A percentile compares a stretch with the other conserved stretches of the same genome.
Evolutionary conservation across 139 green algal species (phyloP).

Genomic region (Volvox reticuliferus): DNA sequence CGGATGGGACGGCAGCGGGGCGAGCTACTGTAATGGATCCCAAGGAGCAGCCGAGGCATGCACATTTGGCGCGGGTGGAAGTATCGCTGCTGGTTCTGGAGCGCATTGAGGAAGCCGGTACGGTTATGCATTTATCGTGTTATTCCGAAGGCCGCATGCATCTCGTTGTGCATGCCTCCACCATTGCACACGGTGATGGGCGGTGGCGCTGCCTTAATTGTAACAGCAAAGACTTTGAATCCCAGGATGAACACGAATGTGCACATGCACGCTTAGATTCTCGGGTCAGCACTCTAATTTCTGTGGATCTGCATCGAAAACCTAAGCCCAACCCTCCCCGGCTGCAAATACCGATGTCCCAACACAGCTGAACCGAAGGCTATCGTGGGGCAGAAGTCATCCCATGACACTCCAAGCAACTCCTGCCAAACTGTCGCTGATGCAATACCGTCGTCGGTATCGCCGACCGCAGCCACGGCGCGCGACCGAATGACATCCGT

Average conservation of each 20-base stretch:
- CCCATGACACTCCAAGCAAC: not conserved
- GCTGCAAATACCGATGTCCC: too few relatives aligned
- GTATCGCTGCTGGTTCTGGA: slow-evolving; percentile 68
- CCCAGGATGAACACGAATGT: too few relatives aligned
- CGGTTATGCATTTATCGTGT: not conserved
- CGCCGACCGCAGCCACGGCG: slow-evolving; percentile 5
- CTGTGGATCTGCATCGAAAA: too few relatives aligned
- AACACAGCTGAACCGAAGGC: slow-evolving; percentile 9
- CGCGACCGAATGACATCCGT: slow-evolving; percentile 24
- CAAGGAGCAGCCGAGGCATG: not conserved
- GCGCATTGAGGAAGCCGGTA: slow-evolving; percentile 38
- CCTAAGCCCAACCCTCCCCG: too few relatives aligned
- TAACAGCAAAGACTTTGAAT: too few relatives aligned
- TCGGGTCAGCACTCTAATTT: too few relatives aligned
- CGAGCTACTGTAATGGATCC: not conserved
- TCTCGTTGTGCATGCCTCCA: too few relatives aligned
- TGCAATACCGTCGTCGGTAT: not conserved
- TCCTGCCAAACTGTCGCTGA: not conserved
- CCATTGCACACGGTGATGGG: too few relatives aligned
- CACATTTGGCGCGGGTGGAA: slow-evolving; percentile 54
- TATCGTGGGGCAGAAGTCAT: not conserved
- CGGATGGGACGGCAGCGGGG: not conserved
- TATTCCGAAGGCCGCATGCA: too few relatives aligned
- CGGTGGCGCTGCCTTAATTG: too few relatives aligned
- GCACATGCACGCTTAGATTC: too few relatives aligned